A percentile compares a stretch with the other conserved stretches of the same genome.
Evolutionary conservation across 1,284 basidiomycete species (phyloP).

Genomic region (Austroboletus niveus): DNA sequence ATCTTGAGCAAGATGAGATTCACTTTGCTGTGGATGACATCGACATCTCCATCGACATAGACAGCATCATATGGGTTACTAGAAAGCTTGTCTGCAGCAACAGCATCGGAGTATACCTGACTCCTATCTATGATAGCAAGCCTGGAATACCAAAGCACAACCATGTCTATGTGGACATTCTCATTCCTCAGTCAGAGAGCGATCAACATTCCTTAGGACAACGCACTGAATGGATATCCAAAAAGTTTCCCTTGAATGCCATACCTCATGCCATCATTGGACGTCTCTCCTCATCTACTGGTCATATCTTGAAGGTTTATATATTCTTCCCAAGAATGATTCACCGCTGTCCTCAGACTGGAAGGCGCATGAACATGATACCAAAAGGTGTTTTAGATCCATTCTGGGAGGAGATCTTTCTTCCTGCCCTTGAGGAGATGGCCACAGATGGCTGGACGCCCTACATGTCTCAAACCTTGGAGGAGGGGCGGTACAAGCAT

Average conservation of each 20-base stretch:
- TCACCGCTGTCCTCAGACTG: slow-evolving; percentile 1
- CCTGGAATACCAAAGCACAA: slow-evolving; percentile 8
- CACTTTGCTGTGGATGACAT: neutral
- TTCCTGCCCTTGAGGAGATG: slow-evolving; percentile 2
- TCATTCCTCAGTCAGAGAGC: slow-evolving; percentile 8
- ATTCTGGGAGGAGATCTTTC: slow-evolving; percentile 12
- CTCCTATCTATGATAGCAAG: slow-evolving; percentile 2
- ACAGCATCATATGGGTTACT: slow-evolving; percentile 18
- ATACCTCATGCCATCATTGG: slow-evolving; percentile 11
- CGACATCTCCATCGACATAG: slow-evolving; percentile 9
- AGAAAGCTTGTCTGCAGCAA: neutral
- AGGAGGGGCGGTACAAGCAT: slow-evolving; percentile 7
- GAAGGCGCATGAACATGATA: slow-evolving; percentile 1
- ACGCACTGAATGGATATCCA: slow-evolving; percentile 9
- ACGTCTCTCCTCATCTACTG: neutral
- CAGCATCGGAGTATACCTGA: slow-evolving; percentile 4
- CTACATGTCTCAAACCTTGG: slow-evolving; percentile 3
- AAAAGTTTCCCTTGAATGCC: neutral
- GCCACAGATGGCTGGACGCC: neutral
- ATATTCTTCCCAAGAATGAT: slow-evolving; percentile 21
- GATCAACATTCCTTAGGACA: neutral
- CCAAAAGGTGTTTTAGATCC: neutral
- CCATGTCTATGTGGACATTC: slow-evolving; percentile 10
- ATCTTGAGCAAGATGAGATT: slow-evolving; percentile 6
- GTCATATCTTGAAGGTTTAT: slow-evolving; percentile 5